A percentile compares a stretch with the other conserved stretches of the same genome.
Evolutionary conservation across 441 rosid species (phyloP).

Genomic region (Geranium incanum): DNA sequence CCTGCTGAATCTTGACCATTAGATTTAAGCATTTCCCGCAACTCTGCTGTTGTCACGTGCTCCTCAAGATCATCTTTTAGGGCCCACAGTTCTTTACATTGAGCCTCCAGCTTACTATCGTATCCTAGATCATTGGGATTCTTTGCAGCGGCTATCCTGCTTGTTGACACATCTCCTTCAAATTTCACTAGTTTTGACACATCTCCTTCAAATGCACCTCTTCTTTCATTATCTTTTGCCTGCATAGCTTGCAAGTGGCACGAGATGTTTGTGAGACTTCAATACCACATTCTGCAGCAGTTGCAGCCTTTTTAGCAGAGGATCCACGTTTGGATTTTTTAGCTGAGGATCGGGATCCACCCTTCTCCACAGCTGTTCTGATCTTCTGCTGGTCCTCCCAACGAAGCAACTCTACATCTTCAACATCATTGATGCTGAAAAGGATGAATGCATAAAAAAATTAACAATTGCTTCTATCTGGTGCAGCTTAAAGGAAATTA

Average conservation of each 20-base stretch:
- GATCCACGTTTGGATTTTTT: not conserved
- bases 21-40: slow-evolving; percentile 73
- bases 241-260: slow-evolving; percentile 68
- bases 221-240: slow-evolving; percentile 73
- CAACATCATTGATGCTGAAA: slow-evolving; percentile 72
- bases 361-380: slow-evolving; percentile 50
- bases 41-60: slow-evolving; percentile 59
- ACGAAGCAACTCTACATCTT: slow-evolving; percentile 78
- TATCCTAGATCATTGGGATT: slow-evolving; percentile 13
- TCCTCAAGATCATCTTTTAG: slow-evolving; percentile 81
- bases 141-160: slow-evolving; percentile 27
- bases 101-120: slow-evolving; percentile 58
- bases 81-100: slow-evolving; percentile 75
- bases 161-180: slow-evolving; percentile 36
- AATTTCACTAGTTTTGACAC: slow-evolving; percentile 49
- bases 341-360: slow-evolving; percentile 25
- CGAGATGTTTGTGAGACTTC: slow-evolving; percentile 80
- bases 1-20: slow-evolving; percentile 77
- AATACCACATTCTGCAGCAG: slow-evolving; percentile 39
- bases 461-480: slow-evolving; percentile 11
- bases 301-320: slow-evolving; percentile 18
- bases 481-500: slow-evolving; percentile 4
- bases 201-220: slow-evolving; percentile 59
- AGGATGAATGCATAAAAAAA: not conserved
- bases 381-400: slow-evolving; percentile 95